A percentile compares a stretch with the other conserved stretches of the same genome.
Conservation (phyloP, 768 basidiomycete species). For the Lanmaoa rubissima region DNA sequence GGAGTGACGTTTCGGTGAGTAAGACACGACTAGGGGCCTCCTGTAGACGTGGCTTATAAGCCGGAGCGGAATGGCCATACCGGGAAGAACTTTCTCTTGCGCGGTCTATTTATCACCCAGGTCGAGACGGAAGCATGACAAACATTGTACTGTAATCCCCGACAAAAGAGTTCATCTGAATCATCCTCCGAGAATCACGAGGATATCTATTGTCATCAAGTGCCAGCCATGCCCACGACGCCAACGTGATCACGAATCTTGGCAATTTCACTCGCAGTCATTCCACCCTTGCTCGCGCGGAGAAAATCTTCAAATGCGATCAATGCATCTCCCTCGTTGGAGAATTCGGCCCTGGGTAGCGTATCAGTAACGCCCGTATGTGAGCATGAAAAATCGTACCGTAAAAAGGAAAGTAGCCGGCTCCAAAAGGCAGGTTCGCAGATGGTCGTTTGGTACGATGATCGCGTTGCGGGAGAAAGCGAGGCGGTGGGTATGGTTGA, state of each 20-base stretch:
- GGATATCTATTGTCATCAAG: conserved; percentile 32
- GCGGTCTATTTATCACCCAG: not conserved
- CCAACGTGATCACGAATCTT: conserved; percentile 89
- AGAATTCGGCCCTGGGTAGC: conserved; percentile 54
- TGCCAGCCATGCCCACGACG: conserved; percentile 85
- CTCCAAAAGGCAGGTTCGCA: conserved; percentile 81
- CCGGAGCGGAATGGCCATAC: conserved; percentile 14
- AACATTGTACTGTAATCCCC: conserved; percentile 15
- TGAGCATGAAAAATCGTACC: conserved; percentile 31
- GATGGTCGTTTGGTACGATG: conserved; percentile 46
- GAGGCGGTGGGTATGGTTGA: conserved; percentile 47
- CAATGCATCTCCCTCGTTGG: conserved; percentile 59
- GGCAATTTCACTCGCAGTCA: conserved; percentile 86
- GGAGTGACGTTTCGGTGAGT: not conserved
- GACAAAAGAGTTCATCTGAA: not conserved
- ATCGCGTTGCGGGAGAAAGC: conserved; percentile 35
- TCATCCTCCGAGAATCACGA: conserved; percentile 3
- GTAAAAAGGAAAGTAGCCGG: conserved; percentile 61
- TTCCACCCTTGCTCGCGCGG: conserved; percentile 70
- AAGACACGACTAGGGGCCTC: conserved; percentile 3
- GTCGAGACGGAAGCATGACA: conserved; percentile 4
- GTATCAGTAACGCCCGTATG: not conserved
- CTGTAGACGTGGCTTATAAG: conserved; percentile 9
- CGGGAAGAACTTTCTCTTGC: conserved; percentile 9
- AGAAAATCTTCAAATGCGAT: conserved; percentile 87